A percentile compares a stretch with the other conserved stretches of the same genome.
Evolutionary conservation across 345 rosid species (phyloP).

Genomic region (Streptanthus diversifolius): DNA sequence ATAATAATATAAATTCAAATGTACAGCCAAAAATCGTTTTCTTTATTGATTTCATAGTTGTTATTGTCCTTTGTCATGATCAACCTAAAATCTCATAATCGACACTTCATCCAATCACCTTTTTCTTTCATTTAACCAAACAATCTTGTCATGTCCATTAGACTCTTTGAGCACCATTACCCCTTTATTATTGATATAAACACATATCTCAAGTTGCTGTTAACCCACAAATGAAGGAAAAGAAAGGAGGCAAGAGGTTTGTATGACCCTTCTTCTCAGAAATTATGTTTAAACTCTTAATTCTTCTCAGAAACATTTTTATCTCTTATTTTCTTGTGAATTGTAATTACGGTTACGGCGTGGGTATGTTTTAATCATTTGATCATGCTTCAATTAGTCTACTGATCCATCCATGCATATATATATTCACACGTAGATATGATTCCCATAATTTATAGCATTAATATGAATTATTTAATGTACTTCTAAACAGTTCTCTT

Average conservation of each 20-base stretch:
- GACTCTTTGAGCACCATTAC: conserved; percentile 15
- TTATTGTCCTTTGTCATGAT: conserved; percentile 31
- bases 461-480: background rate
- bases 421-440: background rate
- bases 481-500: background rate
- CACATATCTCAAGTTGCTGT: background rate
- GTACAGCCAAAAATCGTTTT: background rate
- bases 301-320: background rate
- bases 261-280: background rate
- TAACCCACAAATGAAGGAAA: conserved; percentile 22
- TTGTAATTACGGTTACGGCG: background rate
- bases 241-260: conserved; percentile 24
- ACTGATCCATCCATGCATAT: conserved; percentile 4
- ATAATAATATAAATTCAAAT: background rate
- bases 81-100: conserved; percentile 36
- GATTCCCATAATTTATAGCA: background rate
- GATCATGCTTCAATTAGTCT: background rate
- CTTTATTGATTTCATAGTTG: conserved; percentile 5
- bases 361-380: background rate
- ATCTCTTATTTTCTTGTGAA: background rate
- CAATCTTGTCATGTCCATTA: conserved; percentile 35
- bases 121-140: conserved; percentile 31
- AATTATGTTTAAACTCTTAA: conserved; percentile 11
- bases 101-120: conserved; percentile 31
- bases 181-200: conserved; percentile 13